Evolutionary conservation across 345 rosid genomes (phyloP), one percentile per base, ranked within the genome.

Genomic region (Citropsis articulata): DNA sequence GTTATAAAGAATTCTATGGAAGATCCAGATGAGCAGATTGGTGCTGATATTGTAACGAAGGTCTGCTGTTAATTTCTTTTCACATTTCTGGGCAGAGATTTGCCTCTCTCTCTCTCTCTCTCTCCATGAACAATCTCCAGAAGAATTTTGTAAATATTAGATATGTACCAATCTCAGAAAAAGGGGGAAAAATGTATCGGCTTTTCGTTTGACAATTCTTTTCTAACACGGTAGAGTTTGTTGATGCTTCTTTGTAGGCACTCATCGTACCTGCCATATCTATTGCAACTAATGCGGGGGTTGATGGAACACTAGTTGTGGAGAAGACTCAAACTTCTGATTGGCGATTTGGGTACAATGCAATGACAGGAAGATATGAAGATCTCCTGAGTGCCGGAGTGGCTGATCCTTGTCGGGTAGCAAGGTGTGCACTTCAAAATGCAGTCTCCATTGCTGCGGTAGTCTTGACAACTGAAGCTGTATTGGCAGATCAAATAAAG

Each of bases 381-480:
- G 97, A 95, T 88, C 98, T 95, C 76, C 72, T 95, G 21, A 56
- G 79, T 35, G 90, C 88, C 2, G 95, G 97, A 75, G 87, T 95
- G 1, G 83, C 86, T 22, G 98, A 93, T 83, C 95, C 97, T 70
- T 90, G 97, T 70, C 85, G 86, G 78, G 98, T 95, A 80, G 82
- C 93, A 48, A 88, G 94, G 79, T 90, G 92, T 57, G 98, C 98
- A 1, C 89, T 95, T 69, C 91, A 93, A 70, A 91, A 84, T 74
- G 98, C 98, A 8, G 94, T 85, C 78, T 95, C 98, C 60, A 83
- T 95, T 82, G 93, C 97, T 5, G 97, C 93, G 18, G 60, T 92
- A 55, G 85, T 92, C 74, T 88, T 92, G 72, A 93, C 93, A 40
- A 91, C 98, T 63, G 92, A 92, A 91, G 98, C 98, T n/a, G 88